Evolutionary conservation across 345 rosid species (phyloP).

Genomic region (Arabidopsis thaliana): TAIR10.1 NC_003075.7:10262001-10262500

Average conservation of each 20-base stretch:
- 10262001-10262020: conserved; percentile 47
- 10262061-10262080: conserved; percentile 61
- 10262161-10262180: background rate
- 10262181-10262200: conserved; percentile 31
- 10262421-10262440: background rate
- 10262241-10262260: conserved; percentile 98
- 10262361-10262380: conserved; percentile 83
- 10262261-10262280: conserved; percentile 93
- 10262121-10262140: conserved; percentile 65
- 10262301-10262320: conserved; percentile 89
- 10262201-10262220: conserved; percentile 67
- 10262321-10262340: conserved; percentile 95
- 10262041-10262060: conserved; percentile 56
- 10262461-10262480: background rate
- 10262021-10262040: conserved; percentile 45
- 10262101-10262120: conserved; percentile 93
- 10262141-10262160: conserved; percentile 1
- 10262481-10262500: conserved; percentile 84
- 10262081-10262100: conserved; percentile 98
- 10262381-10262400: conserved; percentile 87
- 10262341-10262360: conserved; percentile 78
- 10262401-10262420: conserved; percentile 58
- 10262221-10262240: conserved; percentile 83
- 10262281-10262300: conserved; percentile 90
- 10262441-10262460: background rate